These are phyloP conservation scores for Bauhinia variegata DNA, from an alignment of 306 rosid species.

Conservation along the genomic window DNA sequence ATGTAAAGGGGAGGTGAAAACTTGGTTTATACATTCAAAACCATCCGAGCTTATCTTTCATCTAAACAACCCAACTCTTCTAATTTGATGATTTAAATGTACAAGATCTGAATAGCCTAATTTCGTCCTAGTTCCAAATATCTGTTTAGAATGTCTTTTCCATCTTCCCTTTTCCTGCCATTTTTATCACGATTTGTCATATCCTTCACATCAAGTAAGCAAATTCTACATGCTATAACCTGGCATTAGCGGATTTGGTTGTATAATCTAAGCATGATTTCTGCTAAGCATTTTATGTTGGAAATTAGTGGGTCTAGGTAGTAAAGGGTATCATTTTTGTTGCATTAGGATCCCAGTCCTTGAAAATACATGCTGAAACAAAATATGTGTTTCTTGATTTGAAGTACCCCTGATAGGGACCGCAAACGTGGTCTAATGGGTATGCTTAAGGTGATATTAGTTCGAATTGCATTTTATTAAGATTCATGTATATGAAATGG, in stretches of 20 bases:
- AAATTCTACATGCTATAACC: conserved; percentile 27
- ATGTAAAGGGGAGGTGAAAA: too few species aligned
- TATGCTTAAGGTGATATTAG: background rate
- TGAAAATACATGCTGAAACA: background rate
- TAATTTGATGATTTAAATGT: conserved; percentile 3
- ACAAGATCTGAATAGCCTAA: conserved; percentile 41
- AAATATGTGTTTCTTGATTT: background rate
- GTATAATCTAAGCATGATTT: background rate
- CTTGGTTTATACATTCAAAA: too few species aligned
- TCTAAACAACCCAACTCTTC: background rate
- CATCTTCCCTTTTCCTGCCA: background rate
- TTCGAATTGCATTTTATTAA: background rate
- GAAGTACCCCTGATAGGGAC: background rate
- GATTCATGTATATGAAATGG: background rate
- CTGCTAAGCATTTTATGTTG: background rate
- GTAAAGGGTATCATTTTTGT: background rate
- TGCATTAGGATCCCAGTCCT: background rate
- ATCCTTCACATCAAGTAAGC: conserved; percentile 35
- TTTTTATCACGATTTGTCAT: conserved; percentile 38
- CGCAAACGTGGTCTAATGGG: conserved; percentile 12
- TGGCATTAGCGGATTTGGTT: conserved; percentile 5
- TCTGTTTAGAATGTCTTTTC: conserved; percentile 3
- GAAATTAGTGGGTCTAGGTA: background rate
- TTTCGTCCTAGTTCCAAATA: background rate
- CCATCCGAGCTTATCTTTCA: background rate